Evolutionary conservation across 2,329 filamentous ascomycete species (phyloP).

Genomic region (Pseudopyrenochaeta lycopersici): DNA sequence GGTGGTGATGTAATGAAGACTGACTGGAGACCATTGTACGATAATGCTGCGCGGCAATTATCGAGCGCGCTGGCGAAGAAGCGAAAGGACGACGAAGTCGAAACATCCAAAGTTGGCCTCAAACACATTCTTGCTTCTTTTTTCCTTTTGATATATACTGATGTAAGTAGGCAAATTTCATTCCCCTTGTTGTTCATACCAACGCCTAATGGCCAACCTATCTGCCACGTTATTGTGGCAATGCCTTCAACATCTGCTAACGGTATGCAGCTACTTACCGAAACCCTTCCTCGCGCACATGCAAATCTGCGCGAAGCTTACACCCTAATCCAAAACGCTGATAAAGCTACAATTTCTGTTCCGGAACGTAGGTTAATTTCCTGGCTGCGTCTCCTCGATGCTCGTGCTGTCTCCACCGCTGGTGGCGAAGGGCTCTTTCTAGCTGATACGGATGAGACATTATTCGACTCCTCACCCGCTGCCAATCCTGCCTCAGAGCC

Average conservation of each 20-base stretch:
- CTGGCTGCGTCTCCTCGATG: conserved; percentile 66
- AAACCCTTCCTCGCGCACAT: conserved; percentile 54
- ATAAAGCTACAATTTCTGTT: conserved; percentile 31
- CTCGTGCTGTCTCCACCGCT: conserved; percentile 62
- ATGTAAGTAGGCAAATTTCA: conserved; percentile 41
- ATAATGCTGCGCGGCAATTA: conserved; percentile 39
- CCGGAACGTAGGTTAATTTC: conserved; percentile 60
- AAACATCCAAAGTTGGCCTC: conserved; percentile 21
- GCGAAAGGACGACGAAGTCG: conserved; percentile 19
- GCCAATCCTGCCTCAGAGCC: conserved; percentile 39
- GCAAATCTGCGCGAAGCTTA: conserved; percentile 62
- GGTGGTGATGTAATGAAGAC: conserved; percentile 38
- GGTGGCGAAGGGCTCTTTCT: conserved; percentile 66
- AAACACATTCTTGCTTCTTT: conserved; percentile 60
- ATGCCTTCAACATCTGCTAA: neutral
- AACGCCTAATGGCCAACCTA: neutral
- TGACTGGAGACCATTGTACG: conserved; percentile 45
- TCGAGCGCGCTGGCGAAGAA: conserved; percentile 24
- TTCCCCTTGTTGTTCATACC: conserved; percentile 9
- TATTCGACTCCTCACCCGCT: conserved; percentile 58
- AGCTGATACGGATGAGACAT: conserved; percentile 57
- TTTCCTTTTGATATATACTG: conserved; percentile 65
- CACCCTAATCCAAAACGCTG: conserved; percentile 52
- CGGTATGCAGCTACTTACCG: conserved; percentile 29
- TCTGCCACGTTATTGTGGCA: neutral